Evolutionary conservation across 1,284 basidiomycete genomes (phyloP), one percentile per base, ranked within the genome.

Genomic region (Puccinia coronata): DNA sequence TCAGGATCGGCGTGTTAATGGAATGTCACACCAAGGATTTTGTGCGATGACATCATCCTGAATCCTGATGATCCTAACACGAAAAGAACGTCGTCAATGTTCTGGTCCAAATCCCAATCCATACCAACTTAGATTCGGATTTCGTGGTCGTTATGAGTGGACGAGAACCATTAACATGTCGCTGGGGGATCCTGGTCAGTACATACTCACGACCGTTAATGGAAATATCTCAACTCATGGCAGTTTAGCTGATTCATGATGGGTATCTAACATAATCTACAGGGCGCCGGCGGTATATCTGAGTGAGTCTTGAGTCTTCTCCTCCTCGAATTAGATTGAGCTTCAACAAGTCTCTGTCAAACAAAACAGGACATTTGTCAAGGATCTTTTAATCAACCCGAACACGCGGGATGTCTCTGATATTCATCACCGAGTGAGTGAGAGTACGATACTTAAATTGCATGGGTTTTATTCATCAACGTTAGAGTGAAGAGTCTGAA

Each of bases 361-460:
- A n/a, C 28, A 28, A 71, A 49, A 18, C 47, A 77, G 75, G 59
- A 83, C 84, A 65, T 88, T 88, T 81, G 83, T 84, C 31, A 84
- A 82, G 34, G 88, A 89, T 82, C 83, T 88, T 12, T 82, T 86
- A 41, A 49, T 84, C 76, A 85, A 86, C 72, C 86, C 87, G 0
- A 61, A 84, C 1, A 84, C 84, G 0, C 92, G 94, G 34, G 87
- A 88, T 69, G 91, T 91, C 5, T 85, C 88, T 39, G 95, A 96
- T 85, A 89, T 96, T 12, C 86, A 88, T 2, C 94, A 96, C 87
- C 90, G 90, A 53, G 76, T 79, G 16, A 77, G 57, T 77, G n/a
- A 5, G 11, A 41, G 25, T 6, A 31, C 16, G n/a, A n/a, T n/a
- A n/a, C n/a, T n/a, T n/a, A n/a, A n/a, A n/a, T n/a, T n/a, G n/a